phyloP scores from a whole-genome alignment of 2,329 filamentous ascomycete genomes.

The Neonectria sp. region DNA sequence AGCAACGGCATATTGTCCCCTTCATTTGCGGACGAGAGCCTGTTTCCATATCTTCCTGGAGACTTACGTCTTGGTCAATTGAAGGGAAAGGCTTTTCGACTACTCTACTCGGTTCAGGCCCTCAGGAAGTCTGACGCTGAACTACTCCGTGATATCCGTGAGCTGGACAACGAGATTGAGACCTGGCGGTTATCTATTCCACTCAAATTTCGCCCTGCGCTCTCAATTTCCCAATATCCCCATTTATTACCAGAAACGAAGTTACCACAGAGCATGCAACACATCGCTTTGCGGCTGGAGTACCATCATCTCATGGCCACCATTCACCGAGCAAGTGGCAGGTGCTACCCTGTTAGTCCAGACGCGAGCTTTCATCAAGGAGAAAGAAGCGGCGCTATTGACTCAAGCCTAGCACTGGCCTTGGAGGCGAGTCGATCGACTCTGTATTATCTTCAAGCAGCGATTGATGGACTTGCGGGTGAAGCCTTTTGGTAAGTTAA shows the following conservation, averaged over 20 bases:
- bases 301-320: slow-evolving; percentile 69
- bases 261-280: slow-evolving; percentile 56
- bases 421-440: slow-evolving; percentile 70
- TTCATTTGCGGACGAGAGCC: slow-evolving; percentile 2
- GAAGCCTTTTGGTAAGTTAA: slow-evolving; percentile 62
- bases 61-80: slow-evolving; percentile 65
- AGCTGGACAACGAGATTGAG: slow-evolving; percentile 70
- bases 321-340: slow-evolving; percentile 68
- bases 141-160: slow-evolving; percentile 66
- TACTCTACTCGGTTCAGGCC: slow-evolving; percentile 64
- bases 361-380: slow-evolving; percentile 2
- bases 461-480: slow-evolving; percentile 57
- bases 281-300: slow-evolving; percentile 65
- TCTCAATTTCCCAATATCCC: slow-evolving; percentile 54
- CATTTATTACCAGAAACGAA: neutral
- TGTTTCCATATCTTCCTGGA: slow-evolving; percentile 56
- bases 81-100: slow-evolving; percentile 63
- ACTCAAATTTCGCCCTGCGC: slow-evolving; percentile 58
- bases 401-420: slow-evolving; percentile 66
- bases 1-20: slow-evolving; percentile 2
- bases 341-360: slow-evolving; percentile 52
- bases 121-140: slow-evolving; percentile 67
- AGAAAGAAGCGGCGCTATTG: slow-evolving; percentile 56
- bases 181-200: slow-evolving; percentile 66
- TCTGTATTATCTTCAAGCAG: slow-evolving; percentile 61